phyloP scores from a whole-genome alignment of 805 yeast species.

The Lachancea quebecensis region DNA sequence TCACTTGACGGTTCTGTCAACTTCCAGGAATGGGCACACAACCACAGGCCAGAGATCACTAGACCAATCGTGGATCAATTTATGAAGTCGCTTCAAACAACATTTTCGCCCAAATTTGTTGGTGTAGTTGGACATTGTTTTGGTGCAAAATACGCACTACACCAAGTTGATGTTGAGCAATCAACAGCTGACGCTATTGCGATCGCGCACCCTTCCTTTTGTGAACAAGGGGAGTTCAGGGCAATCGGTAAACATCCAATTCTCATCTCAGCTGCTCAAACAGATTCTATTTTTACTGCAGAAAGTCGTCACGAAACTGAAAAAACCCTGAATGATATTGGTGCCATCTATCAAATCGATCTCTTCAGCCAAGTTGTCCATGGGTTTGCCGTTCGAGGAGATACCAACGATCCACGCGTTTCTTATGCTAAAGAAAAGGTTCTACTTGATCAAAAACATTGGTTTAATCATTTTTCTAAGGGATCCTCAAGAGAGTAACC shows the following conservation, averaged over 20 bases:
- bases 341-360: constrained; percentile 52
- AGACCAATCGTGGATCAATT: constrained; percentile 44
- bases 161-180: constrained; percentile 33
- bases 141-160: constrained; percentile 69
- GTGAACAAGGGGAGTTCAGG: constrained; percentile 56
- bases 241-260: constrained; percentile 49
- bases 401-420: constrained; percentile 43
- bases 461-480: constrained; percentile 19
- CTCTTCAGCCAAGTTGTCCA: constrained; percentile 60
- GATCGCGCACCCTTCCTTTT: constrained; percentile 78
- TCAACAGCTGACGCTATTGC: constrained; percentile 56
- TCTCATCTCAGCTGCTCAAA: constrained; percentile 67
- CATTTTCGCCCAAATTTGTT: constrained; percentile 41
- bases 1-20: constrained; percentile 21
- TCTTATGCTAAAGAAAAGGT: constrained; percentile 65
- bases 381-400: constrained; percentile 81
- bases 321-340: constrained; percentile 45
- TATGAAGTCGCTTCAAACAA: constrained; percentile 38
- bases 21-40: constrained; percentile 43
- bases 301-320: constrained; percentile 62
- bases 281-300: constrained; percentile 52
- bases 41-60: constrained; percentile 46
- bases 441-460: constrained; percentile 35
- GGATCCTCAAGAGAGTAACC: not conserved
- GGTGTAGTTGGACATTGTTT: constrained; percentile 74